Evolutionary conservation across 306 rosid species (phyloP).

Genomic region (Glycyrrhiza uralensis): DNA sequence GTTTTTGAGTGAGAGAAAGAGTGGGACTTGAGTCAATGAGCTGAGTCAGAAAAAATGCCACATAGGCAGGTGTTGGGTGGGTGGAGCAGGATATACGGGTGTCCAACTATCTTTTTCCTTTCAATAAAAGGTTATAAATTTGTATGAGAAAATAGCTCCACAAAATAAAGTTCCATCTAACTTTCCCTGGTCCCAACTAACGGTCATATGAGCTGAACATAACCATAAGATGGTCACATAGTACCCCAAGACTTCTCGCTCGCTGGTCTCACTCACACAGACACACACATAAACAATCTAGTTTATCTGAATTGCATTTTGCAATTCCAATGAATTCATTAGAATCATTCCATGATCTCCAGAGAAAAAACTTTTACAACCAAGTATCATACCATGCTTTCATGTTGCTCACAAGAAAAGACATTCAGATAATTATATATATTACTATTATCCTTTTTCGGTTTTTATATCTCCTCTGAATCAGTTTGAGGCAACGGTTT

Average conservation of each 20-base stretch:
- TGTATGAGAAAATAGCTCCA: too few relatives aligned
- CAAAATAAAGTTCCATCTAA: not conserved
- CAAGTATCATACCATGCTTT: not conserved
- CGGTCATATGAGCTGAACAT: not conserved
- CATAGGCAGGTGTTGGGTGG: too few relatives aligned
- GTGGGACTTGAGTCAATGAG: too few relatives aligned
- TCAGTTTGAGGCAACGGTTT: not conserved
- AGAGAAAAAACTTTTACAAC: not conserved
- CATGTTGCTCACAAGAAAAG: conserved; percentile 10
- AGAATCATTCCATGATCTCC: not conserved
- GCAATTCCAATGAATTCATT: conserved; percentile 2
- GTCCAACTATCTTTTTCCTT: too few relatives aligned
- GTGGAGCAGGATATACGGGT: too few relatives aligned
- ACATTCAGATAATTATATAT: conserved; percentile 7
- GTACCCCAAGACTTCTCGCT: not conserved
- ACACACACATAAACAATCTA: too few relatives aligned
- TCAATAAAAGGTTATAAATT: too few relatives aligned
- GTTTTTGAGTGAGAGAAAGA: too few relatives aligned
- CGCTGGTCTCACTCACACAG: too few relatives aligned
- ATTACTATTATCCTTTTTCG: not conserved
- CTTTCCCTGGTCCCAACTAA: not conserved
- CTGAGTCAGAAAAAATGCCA: too few relatives aligned
- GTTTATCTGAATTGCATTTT: too few relatives aligned
- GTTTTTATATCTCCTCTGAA: not conserved
- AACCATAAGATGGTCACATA: not conserved